phyloP scores from a whole-genome alignment of 2,329 filamentous ascomycete species.

The Aspergillus tamarii region DNA sequence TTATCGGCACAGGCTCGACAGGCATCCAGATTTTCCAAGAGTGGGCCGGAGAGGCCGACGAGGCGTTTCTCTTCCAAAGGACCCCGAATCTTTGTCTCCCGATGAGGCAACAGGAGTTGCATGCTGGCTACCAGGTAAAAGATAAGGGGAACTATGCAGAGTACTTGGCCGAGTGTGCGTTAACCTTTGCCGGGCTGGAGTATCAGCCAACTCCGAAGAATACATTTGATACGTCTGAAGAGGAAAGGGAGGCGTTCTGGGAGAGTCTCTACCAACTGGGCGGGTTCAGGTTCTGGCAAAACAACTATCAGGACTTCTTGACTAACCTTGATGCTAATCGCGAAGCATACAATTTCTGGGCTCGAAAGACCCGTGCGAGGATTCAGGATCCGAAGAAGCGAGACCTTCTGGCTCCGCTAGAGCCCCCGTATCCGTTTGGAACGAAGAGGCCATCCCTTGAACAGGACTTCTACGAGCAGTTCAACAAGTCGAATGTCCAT shows the following conservation, averaged over 20 bases:
- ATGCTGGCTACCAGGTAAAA: not conserved
- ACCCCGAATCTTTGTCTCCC: not conserved
- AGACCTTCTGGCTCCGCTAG: not conserved
- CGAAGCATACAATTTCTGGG: not conserved
- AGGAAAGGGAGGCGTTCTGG: not conserved
- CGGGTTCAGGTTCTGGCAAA: not conserved
- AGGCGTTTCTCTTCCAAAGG: not conserved
- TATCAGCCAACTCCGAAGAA: not conserved
- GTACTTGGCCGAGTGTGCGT: not conserved
- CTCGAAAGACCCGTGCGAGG: not conserved
- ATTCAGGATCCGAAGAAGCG: not conserved
- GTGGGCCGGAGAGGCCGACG: not conserved
- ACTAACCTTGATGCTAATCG: not conserved
- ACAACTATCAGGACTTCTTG: not conserved
- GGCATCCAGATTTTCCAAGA: not conserved
- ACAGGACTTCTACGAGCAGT: not conserved
- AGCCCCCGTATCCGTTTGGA: not conserved
- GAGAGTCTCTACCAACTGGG: not conserved
- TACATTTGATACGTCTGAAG: not conserved
- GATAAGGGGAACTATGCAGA: not conserved
- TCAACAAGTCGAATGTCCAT: not conserved
- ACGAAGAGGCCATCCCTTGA: not conserved
- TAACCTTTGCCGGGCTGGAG: not conserved
- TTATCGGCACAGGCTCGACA: not conserved
- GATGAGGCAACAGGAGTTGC: not conserved